These are phyloP conservation scores for Pythium scleroteichum DNA, from an alignment of 352 stramenopile genomes.

Conservation along the genomic window DNA sequence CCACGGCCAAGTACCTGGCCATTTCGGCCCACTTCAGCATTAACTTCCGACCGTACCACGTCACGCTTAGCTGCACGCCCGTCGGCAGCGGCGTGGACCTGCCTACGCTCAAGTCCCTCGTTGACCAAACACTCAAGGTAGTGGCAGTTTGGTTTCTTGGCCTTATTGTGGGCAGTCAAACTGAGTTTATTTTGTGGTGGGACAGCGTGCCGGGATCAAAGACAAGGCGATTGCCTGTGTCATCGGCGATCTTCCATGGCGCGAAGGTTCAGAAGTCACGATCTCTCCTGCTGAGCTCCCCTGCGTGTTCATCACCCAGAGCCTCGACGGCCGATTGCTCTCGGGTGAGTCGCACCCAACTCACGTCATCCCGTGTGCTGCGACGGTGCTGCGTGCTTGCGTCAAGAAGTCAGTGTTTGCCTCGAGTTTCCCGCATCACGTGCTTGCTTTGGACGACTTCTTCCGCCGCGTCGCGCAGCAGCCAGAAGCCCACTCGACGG, in stretches of 20 bases:
- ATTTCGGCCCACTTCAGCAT: constrained; percentile 79
- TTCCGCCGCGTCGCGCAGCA: constrained; percentile 41
- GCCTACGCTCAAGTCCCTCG: constrained; percentile 42
- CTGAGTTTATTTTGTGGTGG: neutral
- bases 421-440: constrained; percentile 52
- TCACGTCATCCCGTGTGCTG: constrained; percentile 52
- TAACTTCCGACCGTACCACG: constrained; percentile 68
- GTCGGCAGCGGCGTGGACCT: constrained; percentile 43
- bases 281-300: constrained; percentile 50
- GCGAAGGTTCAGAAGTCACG: constrained; percentile 24
- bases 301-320: constrained; percentile 49
- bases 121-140: constrained; percentile 66
- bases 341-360: constrained; percentile 50
- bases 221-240: constrained; percentile 75
- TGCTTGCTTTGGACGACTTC: constrained; percentile 57
- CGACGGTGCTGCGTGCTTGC: constrained; percentile 53
- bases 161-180: neutral
- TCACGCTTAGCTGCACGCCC: constrained; percentile 56
- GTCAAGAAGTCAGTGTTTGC: constrained; percentile 56
- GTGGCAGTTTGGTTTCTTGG: neutral
- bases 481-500: constrained; percentile 32
- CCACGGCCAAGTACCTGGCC: constrained; percentile 54
- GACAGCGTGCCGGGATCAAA: constrained; percentile 55
- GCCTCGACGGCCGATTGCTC: constrained; percentile 53
- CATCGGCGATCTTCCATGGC: constrained; percentile 51